Evolutionary conservation across 768 basidiomycete species (phyloP), one percentile per base, ranked within the genome.

Genomic region (Ramaria sp.): DNA sequence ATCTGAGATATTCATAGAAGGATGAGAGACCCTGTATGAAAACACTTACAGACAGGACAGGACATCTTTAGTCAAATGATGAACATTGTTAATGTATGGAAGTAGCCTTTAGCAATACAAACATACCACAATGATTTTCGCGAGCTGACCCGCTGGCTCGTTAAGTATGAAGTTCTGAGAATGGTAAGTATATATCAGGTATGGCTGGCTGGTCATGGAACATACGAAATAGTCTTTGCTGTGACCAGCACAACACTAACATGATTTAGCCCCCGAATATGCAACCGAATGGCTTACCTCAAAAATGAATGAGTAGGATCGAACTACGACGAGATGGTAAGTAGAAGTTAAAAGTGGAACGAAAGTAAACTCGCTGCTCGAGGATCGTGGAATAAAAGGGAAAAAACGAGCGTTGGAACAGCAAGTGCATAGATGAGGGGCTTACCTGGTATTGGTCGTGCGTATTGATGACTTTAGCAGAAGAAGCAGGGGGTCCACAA

Each of bases 301-400:
- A 92, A 67, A 73, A 88, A 88, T 3, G 87, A 90, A 64, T 91
- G 88, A 2, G 88, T 93, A 3, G 89, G 89, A 64, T 93, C 89
- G 32, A 83, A 85, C 81, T 88, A 60, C 45, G 30, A 54, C 60
- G 18, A 50, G 5, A 55, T 22, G 58, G n/a, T 62, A 48, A 30
- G 48, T 47, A 45, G 49, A 25, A 25, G 39, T 45, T 16, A 49
- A 28, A 37, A 3, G 13, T 20, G 12, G 34, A 5, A 12, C 61
- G 56, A 66, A 58, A 15, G 63, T 65, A 5, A 56, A 73, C 74
- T 63, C 60, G 86, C 85, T 13, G 88, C 85, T 56, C 78, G 70
- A 1, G 87, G 83, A 65, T 91, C 82, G 57, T 93, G 82, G 73
- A 92, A 95, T 3, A 3, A 42, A 55, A 43, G 32, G 20, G 8